phyloP scores from a whole-genome alignment of 129 eudicot genomes.

The Centrapalus pauciflorus region DNA sequence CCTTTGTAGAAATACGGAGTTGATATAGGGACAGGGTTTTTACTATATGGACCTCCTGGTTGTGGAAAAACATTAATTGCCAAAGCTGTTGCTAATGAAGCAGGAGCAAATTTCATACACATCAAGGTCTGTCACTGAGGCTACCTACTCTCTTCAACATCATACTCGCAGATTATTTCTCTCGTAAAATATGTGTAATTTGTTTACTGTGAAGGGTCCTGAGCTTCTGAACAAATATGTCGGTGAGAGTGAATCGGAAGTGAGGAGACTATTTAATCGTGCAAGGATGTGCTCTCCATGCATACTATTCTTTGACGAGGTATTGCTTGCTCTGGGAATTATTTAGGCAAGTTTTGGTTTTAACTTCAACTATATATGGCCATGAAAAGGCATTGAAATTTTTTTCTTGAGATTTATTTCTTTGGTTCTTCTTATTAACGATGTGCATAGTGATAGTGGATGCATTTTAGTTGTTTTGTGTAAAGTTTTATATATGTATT shows the following conservation, averaged over 20 bases:
- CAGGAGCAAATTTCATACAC: slow-evolving; percentile 93
- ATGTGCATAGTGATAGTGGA: neutral
- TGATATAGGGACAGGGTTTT: slow-evolving; percentile 66
- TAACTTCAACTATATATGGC: neutral
- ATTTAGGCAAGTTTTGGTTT: neutral
- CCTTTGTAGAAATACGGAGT: slow-evolving; percentile 53
- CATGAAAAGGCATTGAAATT: neutral
- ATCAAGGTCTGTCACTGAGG: slow-evolving; percentile 51
- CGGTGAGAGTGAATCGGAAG: slow-evolving; percentile 89
- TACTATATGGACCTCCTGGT: slow-evolving; percentile 97
- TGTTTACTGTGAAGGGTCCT: slow-evolving; percentile 59
- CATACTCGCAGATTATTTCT: neutral
- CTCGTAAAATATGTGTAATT: neutral
- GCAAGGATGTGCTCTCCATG: slow-evolving; percentile 98
- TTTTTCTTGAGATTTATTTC: neutral
- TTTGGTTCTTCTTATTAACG: neutral
- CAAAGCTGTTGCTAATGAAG: slow-evolving; percentile 94
- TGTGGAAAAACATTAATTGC: slow-evolving; percentile 96
- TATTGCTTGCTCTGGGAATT: slow-evolving; percentile 3
- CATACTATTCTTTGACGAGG: slow-evolving; percentile 96
- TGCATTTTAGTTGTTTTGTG: neutral
- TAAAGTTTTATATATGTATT: neutral
- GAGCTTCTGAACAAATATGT: slow-evolving; percentile 87
- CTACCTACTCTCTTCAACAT: neutral
- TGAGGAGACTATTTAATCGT: slow-evolving; percentile 80